phyloP scores from a whole-genome alignment of 441 rosid species.

The Pelargonium citronellum region DNA sequence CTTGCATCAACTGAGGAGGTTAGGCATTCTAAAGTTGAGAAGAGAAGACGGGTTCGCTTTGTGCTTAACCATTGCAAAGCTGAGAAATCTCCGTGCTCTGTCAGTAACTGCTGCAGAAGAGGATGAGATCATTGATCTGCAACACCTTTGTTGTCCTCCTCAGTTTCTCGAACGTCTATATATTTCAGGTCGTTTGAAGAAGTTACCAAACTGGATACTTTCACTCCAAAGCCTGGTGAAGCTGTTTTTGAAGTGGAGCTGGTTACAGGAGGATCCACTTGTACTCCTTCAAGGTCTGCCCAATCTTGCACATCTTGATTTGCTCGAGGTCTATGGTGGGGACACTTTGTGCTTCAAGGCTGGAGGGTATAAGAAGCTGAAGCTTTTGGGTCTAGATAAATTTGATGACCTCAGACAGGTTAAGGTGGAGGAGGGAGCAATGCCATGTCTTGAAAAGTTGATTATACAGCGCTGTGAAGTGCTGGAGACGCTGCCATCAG shows the following conservation, averaged over 20 bases:
- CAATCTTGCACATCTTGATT: constrained; percentile 31
- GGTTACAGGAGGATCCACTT: constrained; percentile 31
- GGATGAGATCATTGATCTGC: constrained; percentile 28
- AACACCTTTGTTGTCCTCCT: constrained; percentile 23
- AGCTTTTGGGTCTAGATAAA: constrained; percentile 33
- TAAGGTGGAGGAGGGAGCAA: constrained; percentile 31
- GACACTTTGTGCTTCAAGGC: constrained; percentile 24
- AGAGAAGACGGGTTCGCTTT: constrained; percentile 30
- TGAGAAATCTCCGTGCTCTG: constrained; percentile 29
- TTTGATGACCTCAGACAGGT: constrained; percentile 29
- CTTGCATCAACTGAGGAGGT: constrained; percentile 28
- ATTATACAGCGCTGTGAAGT: constrained; percentile 30
- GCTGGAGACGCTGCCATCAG: constrained; percentile 35
- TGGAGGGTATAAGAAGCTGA: constrained; percentile 34
- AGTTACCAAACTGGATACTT: constrained; percentile 34
- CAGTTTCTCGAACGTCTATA: constrained; percentile 29
- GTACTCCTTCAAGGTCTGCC: constrained; percentile 29
- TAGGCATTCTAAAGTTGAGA: constrained; percentile 34
- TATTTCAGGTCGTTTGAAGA: constrained; percentile 30
- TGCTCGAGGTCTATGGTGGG: constrained; percentile 33
- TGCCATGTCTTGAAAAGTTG: constrained; percentile 36
- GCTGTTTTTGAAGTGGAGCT: constrained; percentile 34
- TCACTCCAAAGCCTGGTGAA: constrained; percentile 26
- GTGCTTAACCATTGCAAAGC: constrained; percentile 30
- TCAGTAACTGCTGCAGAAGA: constrained; percentile 25